These are phyloP conservation scores for Hortiboletus campestris DNA, from an alignment of 768 basidiomycete species.

Conservation along the genomic window DNA sequence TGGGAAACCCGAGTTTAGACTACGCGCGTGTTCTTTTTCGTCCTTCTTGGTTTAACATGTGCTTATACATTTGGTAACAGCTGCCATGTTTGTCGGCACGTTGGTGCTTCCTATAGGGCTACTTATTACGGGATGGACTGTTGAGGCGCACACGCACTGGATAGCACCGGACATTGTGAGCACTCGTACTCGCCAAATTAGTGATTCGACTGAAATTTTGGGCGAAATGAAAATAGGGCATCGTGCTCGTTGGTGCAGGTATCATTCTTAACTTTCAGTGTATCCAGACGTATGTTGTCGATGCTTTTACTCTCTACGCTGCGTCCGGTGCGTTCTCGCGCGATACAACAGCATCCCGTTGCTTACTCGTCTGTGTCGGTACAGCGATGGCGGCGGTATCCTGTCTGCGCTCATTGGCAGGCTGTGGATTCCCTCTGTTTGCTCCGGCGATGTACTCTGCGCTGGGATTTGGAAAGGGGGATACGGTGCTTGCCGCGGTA, in stretches of 20 bases:
- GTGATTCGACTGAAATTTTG: neutral
- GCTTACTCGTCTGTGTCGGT: neutral
- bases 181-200: neutral
- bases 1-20: slow-evolving; percentile 53
- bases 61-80: slow-evolving; percentile 32
- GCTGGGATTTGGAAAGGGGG: slow-evolving; percentile 68
- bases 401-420: slow-evolving; percentile 60
- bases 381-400: slow-evolving; percentile 64
- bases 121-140: slow-evolving; percentile 70
- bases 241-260: slow-evolving; percentile 54
- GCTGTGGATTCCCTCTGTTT: slow-evolving; percentile 79
- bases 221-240: slow-evolving; percentile 43
- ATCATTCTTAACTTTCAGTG: slow-evolving; percentile 58
- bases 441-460: slow-evolving; percentile 63
- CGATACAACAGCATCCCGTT: neutral
- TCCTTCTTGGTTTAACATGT: neutral
- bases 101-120: slow-evolving; percentile 64
- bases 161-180: slow-evolving; percentile 66
- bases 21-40: slow-evolving; percentile 36
- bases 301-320: slow-evolving; percentile 62
- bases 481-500: slow-evolving; percentile 59
- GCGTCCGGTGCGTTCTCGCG: slow-evolving; percentile 52
- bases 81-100: slow-evolving; percentile 57
- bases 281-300: slow-evolving; percentile 68
- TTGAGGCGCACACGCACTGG: slow-evolving; percentile 60